Evolutionary conservation across 306 rosid species (phyloP).

Genomic region (Acmispon strigosus): DNA sequence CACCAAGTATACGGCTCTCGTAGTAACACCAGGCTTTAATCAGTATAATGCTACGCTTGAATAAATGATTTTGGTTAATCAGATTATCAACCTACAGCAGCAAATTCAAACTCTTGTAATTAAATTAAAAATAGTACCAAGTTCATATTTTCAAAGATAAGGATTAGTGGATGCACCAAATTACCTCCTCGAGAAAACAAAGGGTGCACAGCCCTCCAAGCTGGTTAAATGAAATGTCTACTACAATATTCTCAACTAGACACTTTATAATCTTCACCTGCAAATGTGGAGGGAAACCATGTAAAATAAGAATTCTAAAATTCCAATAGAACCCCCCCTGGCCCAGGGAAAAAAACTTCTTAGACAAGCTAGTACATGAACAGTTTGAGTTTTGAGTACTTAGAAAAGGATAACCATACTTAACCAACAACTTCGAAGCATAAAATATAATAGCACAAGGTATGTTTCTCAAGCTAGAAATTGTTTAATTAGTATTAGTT

Average conservation of each 20-base stretch:
- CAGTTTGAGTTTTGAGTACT: neutral
- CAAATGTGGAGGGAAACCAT: constrained; percentile 14
- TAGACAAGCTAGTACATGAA: neutral
- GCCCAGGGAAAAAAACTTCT: too few species aligned
- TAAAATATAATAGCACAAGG: neutral
- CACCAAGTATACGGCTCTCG: constrained; percentile 96
- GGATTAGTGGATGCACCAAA: constrained; percentile 17
- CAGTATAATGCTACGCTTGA: constrained; percentile 96
- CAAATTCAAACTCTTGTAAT: constrained; percentile 21
- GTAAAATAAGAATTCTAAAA: neutral
- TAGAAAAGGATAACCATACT: neutral
- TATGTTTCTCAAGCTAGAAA: neutral
- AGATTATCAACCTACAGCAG: constrained; percentile 75
- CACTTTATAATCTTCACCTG: constrained; percentile 97
- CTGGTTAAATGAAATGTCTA: constrained; percentile 96
- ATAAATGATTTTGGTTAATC: constrained; percentile 79
- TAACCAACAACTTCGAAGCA: neutral
- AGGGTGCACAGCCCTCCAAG: constrained; percentile 98
- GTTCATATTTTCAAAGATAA: neutral
- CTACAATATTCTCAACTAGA: constrained; percentile 97
- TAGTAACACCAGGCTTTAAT: constrained; percentile 99
- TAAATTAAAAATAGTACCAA: neutral
- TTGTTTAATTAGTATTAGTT: neutral
- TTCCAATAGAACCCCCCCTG: neutral
- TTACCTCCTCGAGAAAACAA: constrained; percentile 97